Evolutionary conservation across 805 yeast genomes (phyloP).

Genomic region (Starmerella roubikii): DNA sequence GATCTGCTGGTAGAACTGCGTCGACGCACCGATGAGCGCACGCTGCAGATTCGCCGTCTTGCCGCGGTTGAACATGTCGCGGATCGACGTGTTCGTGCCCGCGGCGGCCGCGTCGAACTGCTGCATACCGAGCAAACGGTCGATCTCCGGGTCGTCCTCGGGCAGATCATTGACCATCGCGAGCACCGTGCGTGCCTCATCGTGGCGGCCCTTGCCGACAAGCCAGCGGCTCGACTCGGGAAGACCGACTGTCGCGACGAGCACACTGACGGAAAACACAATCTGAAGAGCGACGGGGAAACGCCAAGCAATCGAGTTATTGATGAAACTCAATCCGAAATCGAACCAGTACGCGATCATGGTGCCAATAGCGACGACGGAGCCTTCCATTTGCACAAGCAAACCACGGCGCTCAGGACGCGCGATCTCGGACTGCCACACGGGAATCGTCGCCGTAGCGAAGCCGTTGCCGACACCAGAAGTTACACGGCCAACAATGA

Average conservation of each 20-base stretch:
- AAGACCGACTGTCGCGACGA: slow-evolving; percentile 34
- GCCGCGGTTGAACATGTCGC: slow-evolving; percentile 19
- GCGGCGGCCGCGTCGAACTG: slow-evolving; percentile 20
- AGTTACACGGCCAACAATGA: slow-evolving; percentile 57
- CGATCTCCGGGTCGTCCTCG: slow-evolving; percentile 15
- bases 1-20: slow-evolving; percentile 59
- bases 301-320: slow-evolving; percentile 46
- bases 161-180: slow-evolving; percentile 30
- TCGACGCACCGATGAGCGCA: slow-evolving; percentile 39
- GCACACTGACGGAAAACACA: slow-evolving; percentile 48
- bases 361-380: slow-evolving; percentile 60
- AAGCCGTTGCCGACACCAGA: slow-evolving; percentile 68
- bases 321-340: slow-evolving; percentile 53
- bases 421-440: slow-evolving; percentile 68
- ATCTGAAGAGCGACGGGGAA: slow-evolving; percentile 70
- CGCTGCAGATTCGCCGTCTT: slow-evolving; percentile 19
- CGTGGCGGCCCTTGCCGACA: slow-evolving; percentile 49
- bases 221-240: slow-evolving; percentile 86
- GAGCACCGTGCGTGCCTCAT: slow-evolving; percentile 34
- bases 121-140: slow-evolving; percentile 12
- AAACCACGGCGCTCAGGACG: slow-evolving; percentile 53
- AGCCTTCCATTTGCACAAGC: slow-evolving; percentile 56
- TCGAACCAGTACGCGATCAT: slow-evolving; percentile 64
- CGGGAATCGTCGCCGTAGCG: slow-evolving; percentile 65
- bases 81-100: slow-evolving; percentile 17